Evolutionary conservation across 192 early-diverging fungal genomes (phyloP), one percentile per base, ranked within the genome.

Genomic region (Gigaspora rosea): DNA sequence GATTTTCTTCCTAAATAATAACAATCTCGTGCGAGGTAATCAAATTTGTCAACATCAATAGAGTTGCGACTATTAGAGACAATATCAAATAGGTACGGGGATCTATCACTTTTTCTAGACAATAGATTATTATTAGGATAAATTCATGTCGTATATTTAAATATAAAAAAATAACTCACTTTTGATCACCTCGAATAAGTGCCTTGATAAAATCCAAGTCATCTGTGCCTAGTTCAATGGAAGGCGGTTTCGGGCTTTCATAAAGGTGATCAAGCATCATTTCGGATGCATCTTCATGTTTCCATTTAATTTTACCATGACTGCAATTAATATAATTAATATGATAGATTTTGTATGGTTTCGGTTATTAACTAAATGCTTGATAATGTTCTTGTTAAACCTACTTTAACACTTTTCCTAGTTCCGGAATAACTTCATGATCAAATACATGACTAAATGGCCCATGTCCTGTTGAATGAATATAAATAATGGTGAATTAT

Each of bases 391-490:
- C n/a, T 5, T n/a, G 15, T 71, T 71, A 51, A 16, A 51, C 12
- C 1, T 46, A 84, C 82, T 27, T 27, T 1, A 27, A 1, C 1
- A 27, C 27, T 27, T 27, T 27, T 27, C 81, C 71, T 11, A 82
- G 81, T 36, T 81, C 77, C 47, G 93, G 93, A 76, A 99, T 94
- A 80, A 98, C 93, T 66, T 88, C 86, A 75, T 89, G 90, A 78
- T 99, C 97, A 90, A 99, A 99, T 12, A 97, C 85, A 78, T 98
- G 96, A 76, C 93, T 94, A 81, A 94, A 97, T 0, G 96, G 96
- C 13, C 97, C 97, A 82, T 98, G 97, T 16, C 96, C 92, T 89
- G 54, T 69, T 20, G 9, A 56, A 56, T 18, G 12, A 56, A 56
- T 18, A 18, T 56, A n/a, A 2, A 5, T 56, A 56, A 18, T 4